A percentile compares a stretch with the other conserved stretches of the same genome.
phyloP scores from a whole-genome alignment of 345 rosid genomes.

The Jatropha curcas region DNA sequence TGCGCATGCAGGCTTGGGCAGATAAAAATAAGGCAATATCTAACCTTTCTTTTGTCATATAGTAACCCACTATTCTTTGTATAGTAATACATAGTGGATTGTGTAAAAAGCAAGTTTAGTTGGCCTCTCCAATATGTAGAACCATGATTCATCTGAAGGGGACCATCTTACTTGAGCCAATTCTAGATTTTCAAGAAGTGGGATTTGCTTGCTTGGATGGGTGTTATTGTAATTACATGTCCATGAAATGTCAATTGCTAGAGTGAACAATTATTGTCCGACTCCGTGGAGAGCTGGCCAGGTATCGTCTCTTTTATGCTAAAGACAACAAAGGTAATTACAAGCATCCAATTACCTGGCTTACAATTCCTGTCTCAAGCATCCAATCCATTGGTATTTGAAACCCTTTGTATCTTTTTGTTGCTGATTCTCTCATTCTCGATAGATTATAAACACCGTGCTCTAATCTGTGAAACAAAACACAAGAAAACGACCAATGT shows the following conservation, averaged over 20 bases:
- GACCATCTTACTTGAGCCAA: slow-evolving; percentile 17
- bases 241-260: background rate
- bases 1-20: slow-evolving; percentile 47
- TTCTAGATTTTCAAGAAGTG: background rate
- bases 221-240: background rate
- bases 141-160: slow-evolving; percentile 9
- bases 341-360: slow-evolving; percentile 54
- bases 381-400: slow-evolving; percentile 91
- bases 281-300: background rate
- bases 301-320: background rate
- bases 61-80: slow-evolving; percentile 2
- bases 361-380: slow-evolving; percentile 86
- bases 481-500: background rate
- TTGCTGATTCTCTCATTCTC: slow-evolving; percentile 85
- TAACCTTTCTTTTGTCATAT: slow-evolving; percentile 38
- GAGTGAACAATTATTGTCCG: slow-evolving; percentile 1
- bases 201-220: background rate
- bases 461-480: slow-evolving; percentile 60
- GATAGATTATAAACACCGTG: slow-evolving; percentile 89
- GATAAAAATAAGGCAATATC: slow-evolving; percentile 19
- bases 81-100: slow-evolving; percentile 17
- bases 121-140: slow-evolving; percentile 13
- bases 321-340: background rate
- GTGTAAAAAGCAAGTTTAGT: slow-evolving; percentile 23
- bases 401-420: slow-evolving; percentile 59